These are phyloP conservation scores for Aotearoamyces nothofagi DNA, from an alignment of 2,329 filamentous ascomycete species.

Conservation along the genomic window DNA sequence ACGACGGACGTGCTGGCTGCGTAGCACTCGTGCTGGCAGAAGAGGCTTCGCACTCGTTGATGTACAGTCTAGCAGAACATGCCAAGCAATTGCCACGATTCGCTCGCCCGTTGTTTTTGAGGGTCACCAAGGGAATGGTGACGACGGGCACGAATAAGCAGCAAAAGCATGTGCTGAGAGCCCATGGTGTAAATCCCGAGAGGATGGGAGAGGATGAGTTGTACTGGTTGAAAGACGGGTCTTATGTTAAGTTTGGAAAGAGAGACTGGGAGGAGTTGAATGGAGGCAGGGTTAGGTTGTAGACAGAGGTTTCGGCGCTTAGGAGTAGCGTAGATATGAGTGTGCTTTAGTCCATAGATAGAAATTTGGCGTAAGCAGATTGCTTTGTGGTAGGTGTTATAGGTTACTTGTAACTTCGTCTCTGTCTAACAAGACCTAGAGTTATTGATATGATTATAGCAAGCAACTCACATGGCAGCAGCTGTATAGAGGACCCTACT, in stretches of 20 bases:
- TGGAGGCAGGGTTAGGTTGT: slow-evolving; percentile 29
- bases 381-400: too few relatives aligned
- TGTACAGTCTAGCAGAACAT: slow-evolving; percentile 25
- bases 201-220: slow-evolving; percentile 28
- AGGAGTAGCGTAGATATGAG: too few relatives aligned
- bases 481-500: too few relatives aligned
- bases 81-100: slow-evolving; percentile 50
- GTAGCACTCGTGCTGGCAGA: slow-evolving; percentile 43
- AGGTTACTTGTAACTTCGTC: too few relatives aligned
- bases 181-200: slow-evolving; percentile 47
- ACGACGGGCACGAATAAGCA: slow-evolving; percentile 69
- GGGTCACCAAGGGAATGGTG: slow-evolving; percentile 40
- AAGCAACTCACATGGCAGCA: too few relatives aligned
- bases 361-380: too few relatives aligned
- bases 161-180: slow-evolving; percentile 56
- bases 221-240: slow-evolving; percentile 36
- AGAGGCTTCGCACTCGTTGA: slow-evolving; percentile 24
- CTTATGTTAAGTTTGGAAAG: slow-evolving; percentile 42
- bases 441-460: too few relatives aligned
- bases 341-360: too few relatives aligned
- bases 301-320: slow-evolving; percentile 3
- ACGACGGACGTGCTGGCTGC: slow-evolving; percentile 55
- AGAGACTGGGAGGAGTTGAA: slow-evolving; percentile 40
- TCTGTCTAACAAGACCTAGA: too few relatives aligned
- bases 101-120: slow-evolving; percentile 60